Evolutionary conservation across 352 stramenopile genomes (phyloP).

Genomic region (Achlya hypogyna): DNA sequence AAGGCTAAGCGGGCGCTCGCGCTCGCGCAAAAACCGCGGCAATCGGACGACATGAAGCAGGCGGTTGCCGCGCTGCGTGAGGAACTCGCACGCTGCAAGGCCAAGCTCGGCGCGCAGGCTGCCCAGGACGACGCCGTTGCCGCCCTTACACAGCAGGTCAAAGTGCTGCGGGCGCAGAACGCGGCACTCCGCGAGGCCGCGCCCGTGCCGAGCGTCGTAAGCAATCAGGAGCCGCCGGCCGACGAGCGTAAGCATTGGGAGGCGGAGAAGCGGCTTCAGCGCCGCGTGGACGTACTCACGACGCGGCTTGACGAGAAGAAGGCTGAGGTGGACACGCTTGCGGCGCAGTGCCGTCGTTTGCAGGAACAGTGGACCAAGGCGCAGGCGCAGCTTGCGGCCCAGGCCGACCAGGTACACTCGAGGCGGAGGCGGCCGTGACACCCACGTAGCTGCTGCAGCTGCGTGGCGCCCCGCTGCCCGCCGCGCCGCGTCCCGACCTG

Average conservation of each 20-base stretch:
- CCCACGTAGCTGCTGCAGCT: not conserved
- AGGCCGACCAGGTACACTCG: not conserved
- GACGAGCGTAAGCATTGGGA: conserved; percentile 38
- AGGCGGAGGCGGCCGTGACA: not conserved
- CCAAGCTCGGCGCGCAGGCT: conserved; percentile 1
- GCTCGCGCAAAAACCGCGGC: not conserved
- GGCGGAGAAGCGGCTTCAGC: conserved; percentile 57
- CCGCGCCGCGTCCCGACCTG: too few species aligned
- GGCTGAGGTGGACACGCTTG: conserved; percentile 29
- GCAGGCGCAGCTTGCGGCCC: not conserved
- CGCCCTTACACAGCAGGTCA: conserved; percentile 55
- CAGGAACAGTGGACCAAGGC: not conserved
- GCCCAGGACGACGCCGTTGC: conserved; percentile 25
- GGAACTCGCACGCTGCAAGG: conserved; percentile 18
- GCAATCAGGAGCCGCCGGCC: not conserved
- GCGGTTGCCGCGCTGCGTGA: conserved; percentile 19
- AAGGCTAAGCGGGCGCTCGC: conserved; percentile 10
- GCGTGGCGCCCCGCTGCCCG: not conserved
- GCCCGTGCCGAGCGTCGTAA: not conserved
- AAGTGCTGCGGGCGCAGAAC: conserved; percentile 71
- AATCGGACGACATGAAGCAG: conserved; percentile 9
- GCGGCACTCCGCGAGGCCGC: conserved; percentile 52
- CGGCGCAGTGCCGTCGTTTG: not conserved
- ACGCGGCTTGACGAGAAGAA: conserved; percentile 65
- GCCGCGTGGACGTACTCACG: conserved; percentile 51